Evolutionary conservation across 805 yeast species (phyloP), one percentile per base, ranked within the genome.

Genomic region (Spencermartinsiella europaea): DNA sequence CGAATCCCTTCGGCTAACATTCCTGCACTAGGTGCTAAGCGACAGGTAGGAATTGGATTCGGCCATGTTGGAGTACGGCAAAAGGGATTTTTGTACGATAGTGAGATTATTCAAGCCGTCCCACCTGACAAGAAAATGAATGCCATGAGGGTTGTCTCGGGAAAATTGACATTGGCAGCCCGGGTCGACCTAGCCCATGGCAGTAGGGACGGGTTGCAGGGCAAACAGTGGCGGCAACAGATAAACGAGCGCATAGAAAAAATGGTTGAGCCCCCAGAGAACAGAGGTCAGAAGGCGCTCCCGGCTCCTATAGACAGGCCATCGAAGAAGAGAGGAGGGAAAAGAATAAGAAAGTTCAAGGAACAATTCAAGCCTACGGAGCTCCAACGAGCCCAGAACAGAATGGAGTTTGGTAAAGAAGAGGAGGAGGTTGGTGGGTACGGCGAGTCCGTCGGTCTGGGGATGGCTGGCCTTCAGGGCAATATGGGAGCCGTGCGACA

Each of bases 311-410:
- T 77, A 15, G 96, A 89, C 46, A 75, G 73, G 45, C 78, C 81
- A 41, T 80, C 91, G 3, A 86, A 87, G 65, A 85, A 82, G 55
- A 72, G 99, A 56, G 97, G 95, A 1, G 99, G 99, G 0, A 71
- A 80, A 53, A 69, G 91, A 46, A 74, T 84, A 55, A 72, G 95
- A 42, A 89, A 88, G 64, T 75, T 79, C 69, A 88, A 86, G 63
- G 85, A 88, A 60, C 80, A 85, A 59, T 81, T 83, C 65, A 82
- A 81, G 57, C 75, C 85, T 74, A 83, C 95, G 0, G 95, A 89
- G 45, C 62, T 85, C 38, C 80, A 89, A 31, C 83, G 80, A 53
- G 84, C 95, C 2, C 95, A 87, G 58, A 89, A 91, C 61, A 77
- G 85, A 58, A 75, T 90, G 78, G 83, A 74, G 36, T 90, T 91